A percentile compares a stretch with the other conserved stretches of the same genome.
phyloP scores from a whole-genome alignment of 441 rosid genomes.

The Theobroma grandiflorum region DNA sequence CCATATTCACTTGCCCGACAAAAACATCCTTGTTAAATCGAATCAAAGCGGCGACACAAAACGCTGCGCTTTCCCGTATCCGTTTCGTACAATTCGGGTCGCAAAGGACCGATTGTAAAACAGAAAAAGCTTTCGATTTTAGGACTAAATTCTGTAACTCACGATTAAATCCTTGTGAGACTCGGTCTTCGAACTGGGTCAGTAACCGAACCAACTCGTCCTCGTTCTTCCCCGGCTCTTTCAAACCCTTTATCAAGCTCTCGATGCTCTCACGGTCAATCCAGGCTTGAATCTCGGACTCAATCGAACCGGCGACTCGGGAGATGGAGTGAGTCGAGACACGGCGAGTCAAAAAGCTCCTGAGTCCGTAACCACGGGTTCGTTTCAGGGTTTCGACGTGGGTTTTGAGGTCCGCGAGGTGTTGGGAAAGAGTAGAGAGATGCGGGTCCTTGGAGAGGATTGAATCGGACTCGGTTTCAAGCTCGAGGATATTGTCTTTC shows the following conservation, averaged over 20 bases:
- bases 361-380: slow-evolving; percentile 44
- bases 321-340: slow-evolving; percentile 58
- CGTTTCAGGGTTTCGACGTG: slow-evolving; percentile 44
- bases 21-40: slow-evolving; percentile 75
- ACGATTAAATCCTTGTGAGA: slow-evolving; percentile 54
- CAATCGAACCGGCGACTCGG: slow-evolving; percentile 64
- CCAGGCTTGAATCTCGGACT: slow-evolving; percentile 72
- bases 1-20: slow-evolving; percentile 64
- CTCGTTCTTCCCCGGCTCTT: slow-evolving; percentile 38
- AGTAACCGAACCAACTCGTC: slow-evolving; percentile 46
- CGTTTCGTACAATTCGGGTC: slow-evolving; percentile 40
- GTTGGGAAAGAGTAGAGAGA: slow-evolving; percentile 53
- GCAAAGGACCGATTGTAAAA: slow-evolving; percentile 45
- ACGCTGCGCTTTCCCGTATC: slow-evolving; percentile 54
- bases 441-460: slow-evolving; percentile 57
- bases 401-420: slow-evolving; percentile 50
- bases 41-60: slow-evolving; percentile 50
- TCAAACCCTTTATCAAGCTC: slow-evolving; percentile 39
- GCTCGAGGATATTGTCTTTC: slow-evolving; percentile 53
- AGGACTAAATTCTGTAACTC: slow-evolving; percentile 63
- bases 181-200: slow-evolving; percentile 54
- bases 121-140: slow-evolving; percentile 47
- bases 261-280: slow-evolving; percentile 70
- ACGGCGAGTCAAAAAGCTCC: slow-evolving; percentile 53
- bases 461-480: slow-evolving; percentile 55